Conservation (phyloP, 331 rosid species). For the Malus hybrid region DNA sequence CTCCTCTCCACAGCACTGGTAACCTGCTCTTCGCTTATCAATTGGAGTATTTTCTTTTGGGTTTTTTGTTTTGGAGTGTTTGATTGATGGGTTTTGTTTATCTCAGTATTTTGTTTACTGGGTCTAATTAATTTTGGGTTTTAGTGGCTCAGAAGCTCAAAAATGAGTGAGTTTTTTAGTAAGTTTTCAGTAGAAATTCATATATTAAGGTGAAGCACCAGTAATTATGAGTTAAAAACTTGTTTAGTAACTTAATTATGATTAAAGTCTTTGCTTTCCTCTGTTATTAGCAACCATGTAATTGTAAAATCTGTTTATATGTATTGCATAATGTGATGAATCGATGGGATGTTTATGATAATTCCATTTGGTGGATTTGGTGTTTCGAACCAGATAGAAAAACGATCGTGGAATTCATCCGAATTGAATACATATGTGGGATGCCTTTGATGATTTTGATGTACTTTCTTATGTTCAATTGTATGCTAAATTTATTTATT, state of each 20-base stretch:
- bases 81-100: not conserved
- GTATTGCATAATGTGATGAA: not conserved
- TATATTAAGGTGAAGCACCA: not conserved
- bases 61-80: not conserved
- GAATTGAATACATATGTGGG: not conserved
- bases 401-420: not conserved
- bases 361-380: not conserved
- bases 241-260: not conserved
- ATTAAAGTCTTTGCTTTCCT: not conserved
- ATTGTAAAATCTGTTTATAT: not conserved
- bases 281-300: not conserved
- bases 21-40: not conserved
- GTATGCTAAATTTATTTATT: not conserved
- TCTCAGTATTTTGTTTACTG: not conserved
- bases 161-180: not conserved
- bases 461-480: not conserved
- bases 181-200: not conserved
- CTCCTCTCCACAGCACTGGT: constrained; percentile 34
- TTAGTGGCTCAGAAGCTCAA: not conserved
- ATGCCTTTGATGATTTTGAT: not conserved
- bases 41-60: not conserved
- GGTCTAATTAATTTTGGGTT: not conserved
- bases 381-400: not conserved
- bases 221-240: not conserved
- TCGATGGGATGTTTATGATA: not conserved